Percentiles rank a stretch among this genome's conserved stretches.
phyloP scores from a whole-genome alignment of 192 early-diverging fungal genomes.

The Backusella tuberculispora region DNA sequence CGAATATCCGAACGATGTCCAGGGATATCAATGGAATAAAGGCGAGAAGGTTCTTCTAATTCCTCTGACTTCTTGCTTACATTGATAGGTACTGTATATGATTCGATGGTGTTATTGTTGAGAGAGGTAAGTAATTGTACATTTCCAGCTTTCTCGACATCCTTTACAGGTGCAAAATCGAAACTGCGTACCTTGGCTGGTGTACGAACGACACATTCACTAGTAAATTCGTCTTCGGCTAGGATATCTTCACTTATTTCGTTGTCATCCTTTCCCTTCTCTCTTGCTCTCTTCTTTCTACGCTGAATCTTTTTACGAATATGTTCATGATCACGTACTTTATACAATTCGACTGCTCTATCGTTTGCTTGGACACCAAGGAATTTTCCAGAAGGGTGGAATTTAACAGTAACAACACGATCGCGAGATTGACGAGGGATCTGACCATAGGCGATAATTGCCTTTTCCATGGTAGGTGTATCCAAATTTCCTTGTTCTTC shows the following conservation, averaged over 20 bases:
- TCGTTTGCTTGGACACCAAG: slow-evolving; percentile 84
- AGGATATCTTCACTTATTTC: slow-evolving; percentile 58
- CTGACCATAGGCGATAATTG: slow-evolving; percentile 74
- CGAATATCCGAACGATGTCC: slow-evolving; percentile 94
- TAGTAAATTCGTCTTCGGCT: slow-evolving; percentile 77
- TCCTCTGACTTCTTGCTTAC: slow-evolving; percentile 65
- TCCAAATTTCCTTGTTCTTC: slow-evolving; percentile 20
- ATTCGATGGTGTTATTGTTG: slow-evolving; percentile 84
- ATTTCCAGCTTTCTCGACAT: slow-evolving; percentile 52
- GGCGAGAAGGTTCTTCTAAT: slow-evolving; percentile 67
- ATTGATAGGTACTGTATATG: slow-evolving; percentile 69
- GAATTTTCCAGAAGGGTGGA: slow-evolving; percentile 80
- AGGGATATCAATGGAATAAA: slow-evolving; percentile 74
- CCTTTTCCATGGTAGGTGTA: slow-evolving; percentile 51
- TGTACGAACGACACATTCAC: slow-evolving; percentile 72
- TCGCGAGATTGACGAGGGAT: slow-evolving; percentile 83
- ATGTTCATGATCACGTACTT: slow-evolving; percentile 75
- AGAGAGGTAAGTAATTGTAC: slow-evolving; percentile 67
- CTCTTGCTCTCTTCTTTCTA: slow-evolving; percentile 74
- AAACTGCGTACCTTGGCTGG: slow-evolving; percentile 82
- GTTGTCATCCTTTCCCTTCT: slow-evolving; percentile 61
- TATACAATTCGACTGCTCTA: slow-evolving; percentile 83
- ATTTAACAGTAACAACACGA: slow-evolving; percentile 75
- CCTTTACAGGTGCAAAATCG: slow-evolving; percentile 63
- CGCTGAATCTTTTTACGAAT: slow-evolving; percentile 84